These are phyloP conservation scores for Russula vinacea DNA, from an alignment of 768 basidiomycete species.

Conservation along the genomic window DNA sequence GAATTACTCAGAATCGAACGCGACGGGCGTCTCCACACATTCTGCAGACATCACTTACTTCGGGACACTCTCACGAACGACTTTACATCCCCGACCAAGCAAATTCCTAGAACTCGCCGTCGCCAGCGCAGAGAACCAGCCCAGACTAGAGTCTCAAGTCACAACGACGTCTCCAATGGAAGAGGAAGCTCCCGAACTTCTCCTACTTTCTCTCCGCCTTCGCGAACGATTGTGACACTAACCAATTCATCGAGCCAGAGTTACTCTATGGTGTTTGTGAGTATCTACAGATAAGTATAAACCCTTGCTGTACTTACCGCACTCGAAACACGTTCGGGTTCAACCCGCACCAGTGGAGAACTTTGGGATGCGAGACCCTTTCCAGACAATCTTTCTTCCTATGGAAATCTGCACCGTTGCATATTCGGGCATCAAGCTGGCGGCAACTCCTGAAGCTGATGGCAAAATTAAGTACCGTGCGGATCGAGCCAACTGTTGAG, in stretches of 20 bases:
- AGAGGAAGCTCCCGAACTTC: conserved; percentile 8
- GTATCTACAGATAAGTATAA: background rate
- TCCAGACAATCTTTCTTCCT: conserved; percentile 73
- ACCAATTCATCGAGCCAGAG: conserved; percentile 52
- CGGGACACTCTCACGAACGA: background rate
- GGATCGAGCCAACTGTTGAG: conserved; percentile 67
- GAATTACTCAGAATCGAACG: background rate
- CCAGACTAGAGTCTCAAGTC: conserved; percentile 7
- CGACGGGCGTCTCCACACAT: background rate
- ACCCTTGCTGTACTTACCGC: conserved; percentile 3
- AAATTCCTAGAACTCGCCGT: background rate
- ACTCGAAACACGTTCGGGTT: conserved; percentile 57
- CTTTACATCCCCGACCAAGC: background rate
- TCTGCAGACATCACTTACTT: background rate
- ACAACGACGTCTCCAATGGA: conserved; percentile 7
- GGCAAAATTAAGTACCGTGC: conserved; percentile 67
- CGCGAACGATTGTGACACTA: conserved; percentile 14
- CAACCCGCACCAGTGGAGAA: conserved; percentile 49
- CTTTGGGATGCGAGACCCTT: conserved; percentile 49
- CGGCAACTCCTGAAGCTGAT: conserved; percentile 68
- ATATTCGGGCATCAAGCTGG: conserved; percentile 74
- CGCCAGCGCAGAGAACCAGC: conserved; percentile 12
- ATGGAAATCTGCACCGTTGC: conserved; percentile 65
- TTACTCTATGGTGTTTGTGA: conserved; percentile 46
- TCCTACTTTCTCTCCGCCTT: background rate